phyloP scores from a whole-genome alignment of 2,329 filamentous ascomycete genomes.

The Thermothelomyces thermophilus region DNA sequence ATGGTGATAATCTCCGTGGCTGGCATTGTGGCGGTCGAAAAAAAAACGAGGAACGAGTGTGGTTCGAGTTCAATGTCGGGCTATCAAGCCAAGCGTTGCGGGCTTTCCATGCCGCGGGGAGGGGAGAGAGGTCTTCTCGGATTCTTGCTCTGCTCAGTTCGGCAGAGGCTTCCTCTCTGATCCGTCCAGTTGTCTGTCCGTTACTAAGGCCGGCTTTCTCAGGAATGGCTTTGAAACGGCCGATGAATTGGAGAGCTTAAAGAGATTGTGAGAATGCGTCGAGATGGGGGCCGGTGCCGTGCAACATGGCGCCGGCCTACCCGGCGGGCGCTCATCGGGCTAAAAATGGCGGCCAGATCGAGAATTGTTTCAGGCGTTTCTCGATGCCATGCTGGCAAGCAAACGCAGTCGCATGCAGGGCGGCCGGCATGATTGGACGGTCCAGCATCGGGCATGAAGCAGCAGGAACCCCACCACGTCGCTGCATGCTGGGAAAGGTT shows the following conservation, averaged over 20 bases:
- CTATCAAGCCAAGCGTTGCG: background rate
- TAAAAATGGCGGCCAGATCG: constrained; percentile 3
- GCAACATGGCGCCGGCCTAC: background rate
- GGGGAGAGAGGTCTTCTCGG: no score
- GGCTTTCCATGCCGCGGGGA: constrained; percentile 1
- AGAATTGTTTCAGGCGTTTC: constrained; percentile 18
- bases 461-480: constrained; percentile 2
- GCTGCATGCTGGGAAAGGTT: background rate
- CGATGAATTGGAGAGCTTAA: background rate
- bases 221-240: no score
- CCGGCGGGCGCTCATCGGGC: constrained; percentile 2
- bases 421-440: constrained; percentile 15
- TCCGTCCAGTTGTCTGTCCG: no score
- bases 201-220: no score
- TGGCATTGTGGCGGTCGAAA: constrained; percentile 15
- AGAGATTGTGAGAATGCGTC: background rate
- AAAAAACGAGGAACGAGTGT: background rate
- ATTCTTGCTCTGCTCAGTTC: no score
- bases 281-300: background rate
- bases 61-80: background rate
- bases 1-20: constrained; percentile 69
- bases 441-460: constrained; percentile 17
- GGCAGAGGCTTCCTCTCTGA: no score
- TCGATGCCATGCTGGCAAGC: constrained; percentile 12
- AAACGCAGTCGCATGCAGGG: constrained; percentile 7